Evolutionary conservation across 305 asterid genomes (phyloP), one percentile per base, ranked within the genome.

Genomic region (Fraxinus sp.): DNA sequence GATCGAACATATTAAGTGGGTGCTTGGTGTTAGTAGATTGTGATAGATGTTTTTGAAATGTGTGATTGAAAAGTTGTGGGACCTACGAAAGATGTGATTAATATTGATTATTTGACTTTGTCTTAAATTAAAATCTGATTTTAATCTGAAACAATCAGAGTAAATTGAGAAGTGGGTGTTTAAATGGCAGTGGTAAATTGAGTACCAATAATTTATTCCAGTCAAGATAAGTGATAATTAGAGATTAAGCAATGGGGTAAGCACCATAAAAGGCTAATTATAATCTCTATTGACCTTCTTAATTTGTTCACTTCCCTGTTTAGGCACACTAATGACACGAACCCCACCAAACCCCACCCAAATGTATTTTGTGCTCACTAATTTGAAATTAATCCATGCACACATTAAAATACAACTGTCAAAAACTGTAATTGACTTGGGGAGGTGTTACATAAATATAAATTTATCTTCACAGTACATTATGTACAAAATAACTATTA

Each of bases 201-300:
- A 62, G 73, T 26, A 59, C 24, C 83, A 81, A 78, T 77, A 81
- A 41, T 72, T 74, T 55, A 71, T 7, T 79, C 78, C 75, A 44
- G 84, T 81, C 84, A 78, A 9, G 85, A 55, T 81, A 73, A 84
- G 84, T 84, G 83, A 84, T 77, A 77, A 80, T 84, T 84, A 84
- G 44, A 77, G 80, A 81, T 81, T 62, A 84, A 81, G 74, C 73
- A 57, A 81, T 77, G 39, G 46, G 77, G 76, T 9, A 28, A 36
- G 77, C 70, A 55, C 52, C n/a, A 18, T 3, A 18, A 0, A 75
- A 37, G 33, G 30, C 73, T 85, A 84, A 84, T 84, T 55, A 85
- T 85, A 32, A 81, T 64, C 35, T 64, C 49, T 81, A 68, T 85
- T 81, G 87, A 81, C 82, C 76, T 20, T 35, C 64, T 41, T 79